These are phyloP conservation scores for Grifola frondosa DNA, from an alignment of 1,284 basidiomycete genomes.

Conservation along the genomic window DNA sequence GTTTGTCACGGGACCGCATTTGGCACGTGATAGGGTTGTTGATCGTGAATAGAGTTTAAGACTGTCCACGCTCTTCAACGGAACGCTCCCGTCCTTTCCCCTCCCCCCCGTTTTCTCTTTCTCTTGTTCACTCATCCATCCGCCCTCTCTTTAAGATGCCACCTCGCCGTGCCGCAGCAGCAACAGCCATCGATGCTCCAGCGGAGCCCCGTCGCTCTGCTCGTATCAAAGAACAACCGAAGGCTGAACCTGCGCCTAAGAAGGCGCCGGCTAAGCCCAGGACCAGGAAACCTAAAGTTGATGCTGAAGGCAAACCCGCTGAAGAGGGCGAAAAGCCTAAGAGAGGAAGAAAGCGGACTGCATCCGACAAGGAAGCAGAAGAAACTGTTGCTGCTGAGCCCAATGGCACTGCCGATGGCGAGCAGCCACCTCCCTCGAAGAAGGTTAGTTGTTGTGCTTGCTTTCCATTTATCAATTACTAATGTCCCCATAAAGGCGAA, in stretches of 20 bases:
- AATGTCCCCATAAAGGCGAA: conserved; percentile 26
- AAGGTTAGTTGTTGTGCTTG: conserved; percentile 25
- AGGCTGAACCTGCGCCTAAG: conserved; percentile 50
- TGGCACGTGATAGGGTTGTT: conserved; percentile 31
- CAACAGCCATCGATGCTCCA: conserved; percentile 36
- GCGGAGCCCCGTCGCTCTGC: conserved; percentile 68
- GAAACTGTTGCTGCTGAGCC: conserved; percentile 25
- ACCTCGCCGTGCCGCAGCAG: conserved; percentile 70
- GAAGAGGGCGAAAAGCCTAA: conserved; percentile 50
- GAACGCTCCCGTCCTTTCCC: conserved; percentile 18
- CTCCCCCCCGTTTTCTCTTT: conserved; percentile 16
- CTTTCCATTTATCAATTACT: conserved; percentile 2
- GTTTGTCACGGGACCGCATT: conserved; percentile 25
- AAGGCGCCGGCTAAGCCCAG: conserved; percentile 62
- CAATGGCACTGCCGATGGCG: conserved; percentile 28
- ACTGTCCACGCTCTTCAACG: conserved; percentile 21
- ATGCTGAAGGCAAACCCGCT: conserved; percentile 18
- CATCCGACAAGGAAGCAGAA: conserved; percentile 33
- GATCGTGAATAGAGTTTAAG: conserved; percentile 32
- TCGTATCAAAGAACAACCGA: conserved; percentile 71
- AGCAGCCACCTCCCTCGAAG: conserved; percentile 35
- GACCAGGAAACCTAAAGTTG: conserved; percentile 49
- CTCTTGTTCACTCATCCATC: conserved; percentile 6
- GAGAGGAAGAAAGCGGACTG: conserved; percentile 56
- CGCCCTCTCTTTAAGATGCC: conserved; percentile 47